Base-by-base conservation (phyloP, 2,329 filamentous ascomycete genomes). In the Neofusicoccum kwambonambiense region DNA sequence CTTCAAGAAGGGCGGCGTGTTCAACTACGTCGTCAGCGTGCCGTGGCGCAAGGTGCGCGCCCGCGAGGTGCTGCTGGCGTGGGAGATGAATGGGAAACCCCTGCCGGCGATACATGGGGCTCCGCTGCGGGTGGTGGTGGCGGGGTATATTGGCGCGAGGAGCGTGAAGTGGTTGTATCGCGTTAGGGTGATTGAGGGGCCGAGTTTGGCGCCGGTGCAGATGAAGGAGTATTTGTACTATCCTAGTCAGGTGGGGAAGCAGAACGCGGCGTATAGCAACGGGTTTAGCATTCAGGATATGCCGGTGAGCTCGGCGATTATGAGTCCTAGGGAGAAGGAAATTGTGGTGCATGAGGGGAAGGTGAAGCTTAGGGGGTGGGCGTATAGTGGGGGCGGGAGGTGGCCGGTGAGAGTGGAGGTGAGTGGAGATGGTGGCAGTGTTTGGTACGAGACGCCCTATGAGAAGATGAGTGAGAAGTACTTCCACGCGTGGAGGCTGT, bases 241-340 rank as follows among this genome's bases (percentile, higher is more conserved):
- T 73, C 86, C 84, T 1, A 86, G 87, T 11, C 88, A 91, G 72
- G 78, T 87, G 0, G 88, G 88, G 11, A 90, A 90, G 75, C 87
- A 90, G 69, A 90, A 90, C 67, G 78, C 82, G 11, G 78, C 77
- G 8, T 83, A 84, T 68, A 85, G 79, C 15, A 85, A 86, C 51
- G 88, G 86, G 0, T 87, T 89, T 67, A 85, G 84, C 67, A 90
- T 89, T 69, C 89, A 91, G 70, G 88, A 90, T 41, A 91, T 90
- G 88, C 89, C 89, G 0, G 88, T 90, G 3, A 85, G 83, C 52
- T 85, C 82, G 15, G 88, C 88, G 19, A 89, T 90, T 69, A 90
- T 90, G 85, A 79, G 83, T 0, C 88, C 88, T 0, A 79, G 80
- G 76, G 82, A 83, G 19, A 87, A 87, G 69, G 82, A 88, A n/a